Base-by-base conservation (phyloP, 2,329 filamentous ascomycete genomes). In the Aspergillus latus region DNA sequence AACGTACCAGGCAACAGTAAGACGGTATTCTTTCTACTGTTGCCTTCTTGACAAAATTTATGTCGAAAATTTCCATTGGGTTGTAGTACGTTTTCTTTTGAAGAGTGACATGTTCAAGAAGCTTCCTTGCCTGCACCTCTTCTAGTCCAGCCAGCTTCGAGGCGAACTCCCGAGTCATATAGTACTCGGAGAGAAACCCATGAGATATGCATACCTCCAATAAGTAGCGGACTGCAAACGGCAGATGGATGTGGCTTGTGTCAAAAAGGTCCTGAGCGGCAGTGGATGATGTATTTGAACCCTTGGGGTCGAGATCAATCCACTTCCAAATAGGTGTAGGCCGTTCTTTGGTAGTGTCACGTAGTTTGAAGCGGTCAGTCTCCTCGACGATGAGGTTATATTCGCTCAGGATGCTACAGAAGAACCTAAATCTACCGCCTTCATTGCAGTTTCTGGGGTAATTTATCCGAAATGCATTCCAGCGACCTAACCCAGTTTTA, bases 151-250 rank as follows among this genome's bases (percentile, higher is more conserved):
- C 70, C 3, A 97, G 79, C 42, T 75, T 80, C 29, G 79, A 69
- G 2, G 96, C 74, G 62, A 97, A 97, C 2, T 84, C 80, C 1
- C 73, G 69, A 1, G 78, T 81, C 44, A 97, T 82, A 46, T 83
- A 88, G 68, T 90, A 84, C 70, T 97, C 93, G 52, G 87, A 88
- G 10, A 99, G 75, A 26, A 85, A 79, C 0, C 87, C 86, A 29
- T 88, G 84, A 0, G 92, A 96, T n/a, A 97, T 81, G 68, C 93
- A 97, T 0, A 91, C 92, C 71, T 99, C 93, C 0, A 99, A 82
- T 69, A 96, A 92, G 68, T 97, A 99, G 13, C 90, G 84, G 1
- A 96, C 84, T 0, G 85, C 76, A 59, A 92, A 97, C 0, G 84
- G 76, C 3, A 93, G 77, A 53, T 74, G 62, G 30, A 77, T 64